Evolutionary conservation across 192 early-diverging fungal genomes (phyloP), one percentile per base, ranked within the genome.

Genomic region (Geranomyces variabilis): DNA sequence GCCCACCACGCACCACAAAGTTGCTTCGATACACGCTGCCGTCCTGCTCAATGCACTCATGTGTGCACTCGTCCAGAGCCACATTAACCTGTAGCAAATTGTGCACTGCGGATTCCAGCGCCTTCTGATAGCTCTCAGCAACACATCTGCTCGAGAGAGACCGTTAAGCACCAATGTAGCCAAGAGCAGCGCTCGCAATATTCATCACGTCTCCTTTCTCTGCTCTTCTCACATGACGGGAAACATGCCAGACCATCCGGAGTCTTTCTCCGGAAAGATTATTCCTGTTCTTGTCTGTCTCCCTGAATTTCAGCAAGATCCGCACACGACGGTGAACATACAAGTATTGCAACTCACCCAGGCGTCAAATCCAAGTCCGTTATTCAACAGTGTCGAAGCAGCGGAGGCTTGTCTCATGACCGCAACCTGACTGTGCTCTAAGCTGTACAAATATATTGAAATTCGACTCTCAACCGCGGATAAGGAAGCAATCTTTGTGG

Each of bases 371-470:
- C 49, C 61, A 34, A 72, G 9, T 0, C 70, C 70, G 15, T 34
- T 67, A 26, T 36, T 58, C 9, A 45, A 9, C 55, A 60, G 43
- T 6, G 57, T 44, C 12, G 57, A 21, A 12, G 58, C 58, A 46
- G 57, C 58, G 0, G 68, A 34, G 13, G 60, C 62, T 26, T 47
- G 41, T 31, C 21, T 64, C 62, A 72, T 64, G 2, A 56, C 48
- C 10, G 61, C 70, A 22, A 72, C 49, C 51, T 72, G 70, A 13
- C 70, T 48, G 36, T 72, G 70, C 28, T 72, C 70, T 47, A 72
- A 36, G 4, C 4, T 29, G 48, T 53, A 53, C 14, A 72, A 12
- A 48, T 72, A 72, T 14, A 64, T 17, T 1, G 70, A 31, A 49
- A 45, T 31, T 14, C 70, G 70, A 21, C n/a, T 33, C 34, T 72